phyloP scores from a whole-genome alignment of 495 filamentous ascomycete species.

The Penicillium daleae region DNA sequence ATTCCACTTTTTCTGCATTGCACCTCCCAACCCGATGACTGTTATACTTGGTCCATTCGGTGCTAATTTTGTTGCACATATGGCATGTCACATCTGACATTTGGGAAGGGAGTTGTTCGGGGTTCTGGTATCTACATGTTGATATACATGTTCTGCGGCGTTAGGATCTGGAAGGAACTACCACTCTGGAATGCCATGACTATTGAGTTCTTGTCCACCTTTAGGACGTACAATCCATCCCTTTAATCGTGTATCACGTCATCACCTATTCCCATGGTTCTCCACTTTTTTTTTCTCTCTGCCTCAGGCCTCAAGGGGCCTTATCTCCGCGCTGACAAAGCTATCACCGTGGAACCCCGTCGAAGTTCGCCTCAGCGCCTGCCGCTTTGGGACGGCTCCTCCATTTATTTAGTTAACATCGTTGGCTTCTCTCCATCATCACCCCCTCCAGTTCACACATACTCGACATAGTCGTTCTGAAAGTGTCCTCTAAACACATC shows the following conservation, averaged over 20 bases:
- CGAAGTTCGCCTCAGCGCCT: slow-evolving; percentile 31
- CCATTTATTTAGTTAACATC: slow-evolving; percentile 7
- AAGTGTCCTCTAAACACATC: neutral
- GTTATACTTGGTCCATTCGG: neutral
- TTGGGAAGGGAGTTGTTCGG: slow-evolving; percentile 3
- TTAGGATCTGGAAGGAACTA: neutral
- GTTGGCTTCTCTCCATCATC: neutral
- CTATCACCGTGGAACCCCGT: slow-evolving; percentile 41
- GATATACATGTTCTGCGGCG: slow-evolving; percentile 12
- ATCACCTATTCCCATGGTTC: neutral
- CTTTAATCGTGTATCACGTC: slow-evolving; percentile 1
- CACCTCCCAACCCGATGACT: neutral
- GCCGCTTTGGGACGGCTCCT: slow-evolving; percentile 8
- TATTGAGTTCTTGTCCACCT: neutral
- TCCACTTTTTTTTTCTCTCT: neutral
- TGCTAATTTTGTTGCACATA: slow-evolving; percentile 10
- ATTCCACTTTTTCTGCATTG: slow-evolving; percentile 14
- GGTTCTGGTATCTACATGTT: neutral
- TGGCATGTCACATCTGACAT: slow-evolving; percentile 2
- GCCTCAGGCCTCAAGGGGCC: slow-evolving; percentile 20
- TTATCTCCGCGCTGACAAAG: slow-evolving; percentile 42
- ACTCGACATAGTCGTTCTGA: neutral
- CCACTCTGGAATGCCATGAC: neutral
- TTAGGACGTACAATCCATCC: neutral
- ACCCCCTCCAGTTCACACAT: neutral